These are phyloP conservation scores for Diphasiastrum complanatum DNA, from an alignment of 83 land plant genomes.

Conservation along the genomic window DNA sequence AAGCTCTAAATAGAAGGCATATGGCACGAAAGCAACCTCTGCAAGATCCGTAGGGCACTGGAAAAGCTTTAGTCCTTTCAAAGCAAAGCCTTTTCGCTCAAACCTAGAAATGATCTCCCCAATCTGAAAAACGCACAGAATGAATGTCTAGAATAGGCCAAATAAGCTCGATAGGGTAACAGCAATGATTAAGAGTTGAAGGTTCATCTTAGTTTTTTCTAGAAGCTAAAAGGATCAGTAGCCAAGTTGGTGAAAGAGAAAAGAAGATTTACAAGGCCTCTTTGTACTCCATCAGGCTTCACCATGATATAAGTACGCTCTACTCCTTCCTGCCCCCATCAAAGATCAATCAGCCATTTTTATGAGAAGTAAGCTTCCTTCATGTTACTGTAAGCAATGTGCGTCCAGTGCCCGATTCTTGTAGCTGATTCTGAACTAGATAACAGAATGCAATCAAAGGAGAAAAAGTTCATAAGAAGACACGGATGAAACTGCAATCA, in stretches of 20 bases:
- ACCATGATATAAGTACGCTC: constrained; percentile 79
- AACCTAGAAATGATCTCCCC: constrained; percentile 95
- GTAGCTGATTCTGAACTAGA: no score
- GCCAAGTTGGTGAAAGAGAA: constrained; percentile 1
- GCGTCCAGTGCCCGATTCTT: no score
- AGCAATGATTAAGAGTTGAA: neutral
- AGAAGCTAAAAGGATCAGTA: constrained; percentile 3
- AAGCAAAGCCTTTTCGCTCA: constrained; percentile 84
- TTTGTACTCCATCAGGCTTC: constrained; percentile 89
- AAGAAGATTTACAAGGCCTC: constrained; percentile 56
- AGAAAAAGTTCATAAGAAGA: no score
- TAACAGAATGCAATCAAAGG: no score
- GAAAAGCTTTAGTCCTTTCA: constrained; percentile 86
- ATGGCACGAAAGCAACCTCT: constrained; percentile 40
- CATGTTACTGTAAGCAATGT: no score
- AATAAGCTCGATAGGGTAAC: no score
- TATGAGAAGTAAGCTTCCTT: no score
- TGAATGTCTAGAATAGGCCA: no score
- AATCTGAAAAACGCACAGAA: constrained; percentile 60
- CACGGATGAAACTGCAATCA: no score
- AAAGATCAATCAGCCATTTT: no score
- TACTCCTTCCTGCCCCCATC: constrained; percentile 42
- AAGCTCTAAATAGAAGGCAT: neutral
- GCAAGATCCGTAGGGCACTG: constrained; percentile 81
- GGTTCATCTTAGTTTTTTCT: neutral